Percentiles rank a stretch among this genome's conserved stretches.
Conservation (phyloP, 23 red algal genomes). For the Gracilaria gracilis region DNA sequence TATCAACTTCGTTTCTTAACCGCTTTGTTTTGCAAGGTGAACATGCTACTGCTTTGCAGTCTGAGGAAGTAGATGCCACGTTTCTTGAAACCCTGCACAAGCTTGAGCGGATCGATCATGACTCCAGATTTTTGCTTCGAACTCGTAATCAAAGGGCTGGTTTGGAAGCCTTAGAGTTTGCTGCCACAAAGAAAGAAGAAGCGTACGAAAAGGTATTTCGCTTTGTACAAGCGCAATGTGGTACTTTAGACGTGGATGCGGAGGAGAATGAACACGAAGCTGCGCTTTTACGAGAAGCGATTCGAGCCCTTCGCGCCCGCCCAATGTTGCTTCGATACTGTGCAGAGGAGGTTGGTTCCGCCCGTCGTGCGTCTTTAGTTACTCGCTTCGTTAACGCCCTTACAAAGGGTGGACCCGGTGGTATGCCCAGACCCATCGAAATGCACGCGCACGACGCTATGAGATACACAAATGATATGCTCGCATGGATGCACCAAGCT, state of each 20-base stretch:
- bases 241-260: constrained; percentile 70
- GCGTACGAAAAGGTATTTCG: constrained; percentile 88
- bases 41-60: constrained; percentile 48
- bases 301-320: constrained; percentile 75
- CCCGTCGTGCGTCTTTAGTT: constrained; percentile 78
- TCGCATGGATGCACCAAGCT: constrained; percentile 94
- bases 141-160: constrained; percentile 59
- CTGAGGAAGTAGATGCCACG: constrained; percentile 35
- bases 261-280: constrained; percentile 76
- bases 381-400: constrained; percentile 81
- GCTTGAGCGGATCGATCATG: constrained; percentile 71
- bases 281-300: constrained; percentile 63
- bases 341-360: constrained; percentile 79
- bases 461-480: constrained; percentile 98
- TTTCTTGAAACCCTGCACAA: constrained; percentile 71
- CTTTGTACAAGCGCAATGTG: constrained; percentile 80
- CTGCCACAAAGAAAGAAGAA: constrained; percentile 82
- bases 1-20: constrained; percentile 64
- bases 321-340: constrained; percentile 77
- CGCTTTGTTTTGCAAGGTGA: constrained; percentile 67
- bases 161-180: constrained; percentile 76
- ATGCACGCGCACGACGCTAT: constrained; percentile 86
- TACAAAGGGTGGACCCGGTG: constrained; percentile 74
- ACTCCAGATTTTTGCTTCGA: constrained; percentile 61
- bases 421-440: constrained; percentile 84